Evolutionary conservation across 208 protist species (phyloP).

Genomic region (Crithidia sp.): DNA sequence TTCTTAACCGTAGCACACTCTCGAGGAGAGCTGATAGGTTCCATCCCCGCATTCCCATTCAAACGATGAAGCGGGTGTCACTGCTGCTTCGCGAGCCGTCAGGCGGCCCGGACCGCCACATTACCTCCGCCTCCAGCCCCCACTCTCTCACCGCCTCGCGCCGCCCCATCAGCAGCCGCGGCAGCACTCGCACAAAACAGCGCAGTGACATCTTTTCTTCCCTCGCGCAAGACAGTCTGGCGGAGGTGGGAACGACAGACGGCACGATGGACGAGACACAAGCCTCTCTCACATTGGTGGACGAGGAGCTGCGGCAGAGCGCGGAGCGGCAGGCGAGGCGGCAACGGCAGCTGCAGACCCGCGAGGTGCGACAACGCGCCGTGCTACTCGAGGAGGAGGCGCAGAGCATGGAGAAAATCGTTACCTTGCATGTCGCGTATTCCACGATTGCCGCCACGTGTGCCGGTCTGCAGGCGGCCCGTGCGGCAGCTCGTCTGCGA

Average conservation of each 20-base stretch:
- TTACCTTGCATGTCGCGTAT: constrained; percentile 9
- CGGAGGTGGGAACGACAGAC: background rate
- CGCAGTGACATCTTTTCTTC: constrained; percentile 1
- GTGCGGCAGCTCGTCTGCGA: background rate
- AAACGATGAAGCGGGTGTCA: constrained; percentile 1
- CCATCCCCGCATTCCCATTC: too few species aligned
- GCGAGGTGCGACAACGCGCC: constrained; percentile 31
- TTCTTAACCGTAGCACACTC: too few species aligned
- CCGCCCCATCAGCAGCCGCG: background rate
- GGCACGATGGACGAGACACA: constrained; percentile 1
- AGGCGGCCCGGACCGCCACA: background rate
- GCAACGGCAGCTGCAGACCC: constrained; percentile 25
- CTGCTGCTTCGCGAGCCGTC: background rate
- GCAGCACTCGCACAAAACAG: background rate
- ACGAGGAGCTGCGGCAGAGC: constrained; percentile 18
- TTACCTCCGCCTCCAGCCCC: background rate
- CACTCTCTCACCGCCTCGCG: background rate
- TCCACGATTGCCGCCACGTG: constrained; percentile 16
- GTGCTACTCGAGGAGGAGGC: constrained; percentile 24
- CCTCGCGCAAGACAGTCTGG: background rate
- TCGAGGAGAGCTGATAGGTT: too few species aligned
- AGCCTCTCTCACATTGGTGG: background rate
- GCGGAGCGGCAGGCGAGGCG: constrained; percentile 16
- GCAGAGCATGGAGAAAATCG: constrained; percentile 11
- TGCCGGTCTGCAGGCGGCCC: background rate